Conservation (phyloP, 139 green algal species). For the Astrephomene gubernaculifera region DNA sequence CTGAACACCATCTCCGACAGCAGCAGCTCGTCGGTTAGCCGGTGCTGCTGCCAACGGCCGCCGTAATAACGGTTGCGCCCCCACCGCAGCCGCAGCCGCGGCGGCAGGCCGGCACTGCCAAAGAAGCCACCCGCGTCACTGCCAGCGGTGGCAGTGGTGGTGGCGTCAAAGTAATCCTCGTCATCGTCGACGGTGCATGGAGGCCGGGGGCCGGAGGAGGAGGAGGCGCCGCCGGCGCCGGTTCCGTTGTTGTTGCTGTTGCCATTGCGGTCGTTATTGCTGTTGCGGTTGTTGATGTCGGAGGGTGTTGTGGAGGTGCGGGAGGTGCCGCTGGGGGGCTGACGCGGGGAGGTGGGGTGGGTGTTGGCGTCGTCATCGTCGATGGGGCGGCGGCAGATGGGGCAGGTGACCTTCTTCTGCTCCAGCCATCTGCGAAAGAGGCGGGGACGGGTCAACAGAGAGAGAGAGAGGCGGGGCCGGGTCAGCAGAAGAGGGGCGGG, state of each 20-base stretch:
- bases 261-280: not conserved
- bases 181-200: constrained; percentile 37
- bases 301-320: too few species aligned
- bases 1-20: constrained; percentile 51
- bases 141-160: not conserved
- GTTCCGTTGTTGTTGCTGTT: not conserved
- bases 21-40: constrained; percentile 24
- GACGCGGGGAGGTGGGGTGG: not conserved
- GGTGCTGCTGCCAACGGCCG: not conserved
- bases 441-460: too few species aligned
- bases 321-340: too few species aligned
- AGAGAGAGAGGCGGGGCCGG: too few species aligned
- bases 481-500: too few species aligned
- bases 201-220: not conserved
- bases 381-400: constrained; percentile 63
- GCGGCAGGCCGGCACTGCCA: not conserved
- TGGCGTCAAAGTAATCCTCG: not conserved
- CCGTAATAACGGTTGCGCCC: too few species aligned
- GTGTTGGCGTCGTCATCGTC: constrained; percentile 6
- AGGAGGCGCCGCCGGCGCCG: too few species aligned
- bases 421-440: constrained; percentile 58
- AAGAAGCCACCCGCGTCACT: not conserved
- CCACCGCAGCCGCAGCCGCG: constrained; percentile 38
- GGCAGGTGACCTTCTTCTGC: constrained; percentile 56
- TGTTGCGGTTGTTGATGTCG: not conserved